phyloP scores from a whole-genome alignment of 176 grass and related monocot species.

The Chloris gayana region DNA sequence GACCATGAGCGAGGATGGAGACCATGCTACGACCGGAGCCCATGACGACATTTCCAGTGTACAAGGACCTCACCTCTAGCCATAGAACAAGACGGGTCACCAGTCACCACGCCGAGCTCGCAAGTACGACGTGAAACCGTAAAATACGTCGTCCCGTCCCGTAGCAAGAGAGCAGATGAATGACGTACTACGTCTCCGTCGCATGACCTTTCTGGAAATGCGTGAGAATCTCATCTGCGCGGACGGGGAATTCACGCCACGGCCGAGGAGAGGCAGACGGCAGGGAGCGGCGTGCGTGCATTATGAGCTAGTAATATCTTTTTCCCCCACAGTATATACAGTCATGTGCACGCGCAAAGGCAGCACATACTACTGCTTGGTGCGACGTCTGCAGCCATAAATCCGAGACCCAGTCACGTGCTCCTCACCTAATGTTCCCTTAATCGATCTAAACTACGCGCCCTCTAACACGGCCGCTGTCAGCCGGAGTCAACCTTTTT shows the following conservation, averaged over 20 bases:
- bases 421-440: background rate
- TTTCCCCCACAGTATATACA: background rate
- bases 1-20: background rate
- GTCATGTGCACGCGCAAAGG: background rate
- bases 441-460: background rate
- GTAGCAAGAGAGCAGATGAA: background rate
- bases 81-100: background rate
- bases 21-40: background rate
- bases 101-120: background rate
- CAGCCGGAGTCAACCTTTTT: background rate
- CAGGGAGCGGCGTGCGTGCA: no score
- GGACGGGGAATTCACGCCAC: background rate
- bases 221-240: conserved; percentile 42
- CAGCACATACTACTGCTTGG: background rate
- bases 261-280: background rate
- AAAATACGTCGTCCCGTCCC: background rate
- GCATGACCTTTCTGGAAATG: conserved; percentile 31
- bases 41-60: background rate
- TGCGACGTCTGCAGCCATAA: background rate
- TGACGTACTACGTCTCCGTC: no score
- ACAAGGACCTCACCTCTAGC: background rate
- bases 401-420: background rate
- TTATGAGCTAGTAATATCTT: background rate
- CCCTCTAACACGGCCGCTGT: no score
- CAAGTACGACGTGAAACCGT: background rate